Evolutionary conservation across 192 early-diverging fungal species (phyloP), one percentile per base, ranked within the genome.

Genomic region (Coemansia sp.): DNA sequence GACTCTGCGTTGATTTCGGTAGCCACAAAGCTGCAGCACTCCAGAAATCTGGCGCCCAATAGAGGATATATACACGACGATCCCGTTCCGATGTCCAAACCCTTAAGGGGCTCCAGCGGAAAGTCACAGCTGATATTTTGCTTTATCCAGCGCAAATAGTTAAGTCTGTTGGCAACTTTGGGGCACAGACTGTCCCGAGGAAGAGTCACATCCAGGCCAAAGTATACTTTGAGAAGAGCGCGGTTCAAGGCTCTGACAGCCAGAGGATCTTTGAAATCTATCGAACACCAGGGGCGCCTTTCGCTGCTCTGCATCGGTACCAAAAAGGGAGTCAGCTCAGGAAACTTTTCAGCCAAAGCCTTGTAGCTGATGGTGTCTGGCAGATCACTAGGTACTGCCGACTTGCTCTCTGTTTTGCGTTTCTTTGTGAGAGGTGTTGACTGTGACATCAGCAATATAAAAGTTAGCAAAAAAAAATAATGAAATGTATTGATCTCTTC

Each of bases 61-160:
- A 97, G 75, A 3, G 95, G 94, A 69, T 97, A 97, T 6, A 97
- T 94, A 57, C 94, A 95, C 5, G 93, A 94, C 0, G 94, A 91
- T 0, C 94, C 94, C 7, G 91, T 90, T 12, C 94, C 94, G 60
- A 76, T 62, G 38, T 82, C 79, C 20, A 82, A 45, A 0, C 72
- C 77, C 7, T 11, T 18, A 6, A 74, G 12, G 0, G n/a, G 0
- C 0, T 28, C 30, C 0, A 63, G 68, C 25, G 42, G 31, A 51
- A 74, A 48, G 3, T 79, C 77, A 1, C 42, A 2, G 11, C 56
- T 4, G 11, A 73, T 61, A 38, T 40, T 70, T 12, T 33, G 1
- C 17, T 51, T 12, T 11, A 80, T 54, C 77, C 77, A 80, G 20
- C 65, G 38, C 14, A 80, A 3, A 32, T 80, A 80, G 62, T 66